phyloP scores from a whole-genome alignment of 31 red algal genomes.

The Asparagopsis taxiformis region DNA sequence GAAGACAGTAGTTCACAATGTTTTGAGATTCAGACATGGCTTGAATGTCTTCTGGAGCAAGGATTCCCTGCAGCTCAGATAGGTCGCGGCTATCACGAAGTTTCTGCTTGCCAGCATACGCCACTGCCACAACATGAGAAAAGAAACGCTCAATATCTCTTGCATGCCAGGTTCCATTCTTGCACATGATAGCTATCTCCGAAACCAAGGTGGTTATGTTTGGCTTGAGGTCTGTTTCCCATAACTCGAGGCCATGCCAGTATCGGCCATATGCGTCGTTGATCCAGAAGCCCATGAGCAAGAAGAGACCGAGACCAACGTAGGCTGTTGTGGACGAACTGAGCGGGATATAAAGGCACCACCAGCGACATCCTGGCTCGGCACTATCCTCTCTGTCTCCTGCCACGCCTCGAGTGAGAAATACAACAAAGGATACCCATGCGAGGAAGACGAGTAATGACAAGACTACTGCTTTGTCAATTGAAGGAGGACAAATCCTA shows the following conservation, averaged over 20 bases:
- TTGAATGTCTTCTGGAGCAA: conserved; percentile 3
- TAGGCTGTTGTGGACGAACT: conserved; percentile 10
- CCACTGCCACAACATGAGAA: conserved; percentile 25
- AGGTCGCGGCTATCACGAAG: conserved; percentile 16
- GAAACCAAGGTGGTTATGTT: conserved; percentile 13
- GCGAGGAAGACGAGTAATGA: neutral
- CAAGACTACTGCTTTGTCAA: neutral
- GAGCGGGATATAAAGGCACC: conserved; percentile 55
- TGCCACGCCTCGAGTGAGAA: conserved; percentile 33
- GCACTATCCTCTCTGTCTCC: neutral
- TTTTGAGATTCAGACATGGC: conserved; percentile 14
- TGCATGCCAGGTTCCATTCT: conserved; percentile 19
- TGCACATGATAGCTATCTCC: conserved; percentile 7
- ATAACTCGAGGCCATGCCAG: conserved; percentile 28
- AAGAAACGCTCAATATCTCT: conserved; percentile 33
- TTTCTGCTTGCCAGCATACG: conserved; percentile 12
- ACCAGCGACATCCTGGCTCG: conserved; percentile 33
- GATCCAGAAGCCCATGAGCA: conserved; percentile 55
- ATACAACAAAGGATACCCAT: conserved; percentile 38
- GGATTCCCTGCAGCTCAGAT: conserved; percentile 10
- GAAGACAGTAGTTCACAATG: conserved; percentile 2
- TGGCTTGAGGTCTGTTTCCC: conserved; percentile 14
- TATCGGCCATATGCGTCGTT: conserved; percentile 59
- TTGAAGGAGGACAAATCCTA: neutral
- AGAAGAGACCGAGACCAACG: conserved; percentile 50